These are phyloP conservation scores for Beauveria pseudobassiana DNA, from an alignment of 2,329 filamentous ascomycete genomes.

Conservation along the genomic window DNA sequence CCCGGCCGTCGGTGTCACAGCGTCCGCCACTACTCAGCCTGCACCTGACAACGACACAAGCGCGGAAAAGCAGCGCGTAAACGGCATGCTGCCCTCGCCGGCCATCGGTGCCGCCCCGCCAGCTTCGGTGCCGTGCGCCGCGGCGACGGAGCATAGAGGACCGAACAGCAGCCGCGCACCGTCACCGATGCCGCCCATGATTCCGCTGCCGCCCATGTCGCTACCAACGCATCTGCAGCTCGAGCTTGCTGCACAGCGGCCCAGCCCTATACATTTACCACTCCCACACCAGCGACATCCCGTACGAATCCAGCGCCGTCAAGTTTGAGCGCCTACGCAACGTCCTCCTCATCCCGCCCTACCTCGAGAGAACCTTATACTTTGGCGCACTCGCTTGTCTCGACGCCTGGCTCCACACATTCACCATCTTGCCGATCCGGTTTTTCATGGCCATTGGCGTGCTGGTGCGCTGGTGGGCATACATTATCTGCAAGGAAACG, in stretches of 20 bases:
- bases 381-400: constrained; percentile 89
- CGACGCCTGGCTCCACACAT: constrained; percentile 93
- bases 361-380: constrained; percentile 74
- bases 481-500: constrained; percentile 63
- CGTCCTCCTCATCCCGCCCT: constrained; percentile 73
- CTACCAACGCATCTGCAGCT: constrained; percentile 58
- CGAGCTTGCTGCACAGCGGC: constrained; percentile 53
- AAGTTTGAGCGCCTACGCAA: constrained; percentile 91
- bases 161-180: constrained; percentile 27
- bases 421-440: constrained; percentile 86
- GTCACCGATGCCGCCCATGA: constrained; percentile 45
- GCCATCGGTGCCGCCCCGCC: constrained; percentile 16
- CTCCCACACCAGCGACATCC: constrained; percentile 48
- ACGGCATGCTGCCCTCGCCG: constrained; percentile 16
- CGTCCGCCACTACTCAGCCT: constrained; percentile 39
- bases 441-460: constrained; percentile 77
- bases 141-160: constrained; percentile 8
- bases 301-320: constrained; percentile 86
- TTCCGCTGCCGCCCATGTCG: constrained; percentile 60
- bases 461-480: constrained; percentile 69
- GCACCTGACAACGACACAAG: constrained; percentile 23
- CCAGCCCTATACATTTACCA: constrained; percentile 61
- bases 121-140: constrained; percentile 18
- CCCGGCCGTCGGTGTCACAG: constrained; percentile 39
- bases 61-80: constrained; percentile 1